Evolutionary conservation across 78 protist species (phyloP), one percentile per base, ranked within the genome.

Genomic region (Chrysochromulina tobinii): DNA sequence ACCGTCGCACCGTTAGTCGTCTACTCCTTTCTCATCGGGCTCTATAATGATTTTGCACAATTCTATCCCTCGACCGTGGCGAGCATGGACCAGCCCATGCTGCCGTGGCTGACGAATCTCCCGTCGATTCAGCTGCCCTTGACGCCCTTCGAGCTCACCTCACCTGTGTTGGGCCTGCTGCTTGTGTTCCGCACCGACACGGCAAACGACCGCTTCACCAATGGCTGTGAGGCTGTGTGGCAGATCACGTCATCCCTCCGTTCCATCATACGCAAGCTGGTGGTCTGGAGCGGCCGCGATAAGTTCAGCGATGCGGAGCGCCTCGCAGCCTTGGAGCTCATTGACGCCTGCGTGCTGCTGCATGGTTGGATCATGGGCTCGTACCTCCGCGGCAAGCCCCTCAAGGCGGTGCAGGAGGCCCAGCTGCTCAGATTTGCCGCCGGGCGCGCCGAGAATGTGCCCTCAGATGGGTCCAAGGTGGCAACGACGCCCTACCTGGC

Each of bases 151-250:
- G 79, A 69, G 79, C 79, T 69, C 14, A 69, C 79, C 38, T 27
- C 79, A 12, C 79, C 79, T 3, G 79, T 69, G n/a, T 12, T 59
- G 23, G 64, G 64, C 64, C 50, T 69, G 25, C 79, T 69, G 25
- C 79, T 69, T 0, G 79, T 69, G 51, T 69, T 69, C 79, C 79
- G 79, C 50, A 69, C 79, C 79, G 15, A 69, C 79, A 69, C 79
- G 51, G 79, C 79, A 18, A n/a, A 69, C 79, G 79, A 69, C n/a
- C 79, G 79, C 53, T 69, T 69, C 51, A 38, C 21, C 79, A n/a
- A 27, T 2, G 79, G 79, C 79, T 69, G 51, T 11, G 50, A 23
- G 25, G 50, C 50, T 51, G 5, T 51, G 38, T 69, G 79, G 79
- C 51, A 69, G 79, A 27, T 69, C 53, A 69, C 54, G 25, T 3